A percentile compares a stretch with the other conserved stretches of the same genome.
Conservation (phyloP, 2,329 filamentous ascomycete genomes). For the Myrmaecium sp. region DNA sequence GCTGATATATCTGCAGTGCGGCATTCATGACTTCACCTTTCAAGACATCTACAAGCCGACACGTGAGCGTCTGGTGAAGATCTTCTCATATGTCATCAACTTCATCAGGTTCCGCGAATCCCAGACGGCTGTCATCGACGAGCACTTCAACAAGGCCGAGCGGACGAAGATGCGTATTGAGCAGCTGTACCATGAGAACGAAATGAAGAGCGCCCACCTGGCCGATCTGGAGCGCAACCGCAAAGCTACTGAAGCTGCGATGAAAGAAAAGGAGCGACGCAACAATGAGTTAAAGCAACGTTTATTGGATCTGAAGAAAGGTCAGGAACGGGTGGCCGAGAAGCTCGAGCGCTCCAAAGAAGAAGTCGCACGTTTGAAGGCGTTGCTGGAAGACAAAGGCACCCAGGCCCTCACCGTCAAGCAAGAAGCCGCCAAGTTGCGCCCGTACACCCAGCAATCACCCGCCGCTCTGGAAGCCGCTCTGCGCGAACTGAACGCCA, state of each 20-base stretch:
- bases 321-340: slow-evolving; percentile 68
- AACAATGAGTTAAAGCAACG: slow-evolving; percentile 78
- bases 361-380: slow-evolving; percentile 61
- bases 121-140: slow-evolving; percentile 75
- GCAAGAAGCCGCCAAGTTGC: slow-evolving; percentile 75
- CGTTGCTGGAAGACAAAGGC: slow-evolving; percentile 53
- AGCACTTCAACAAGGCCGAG: slow-evolving; percentile 85
- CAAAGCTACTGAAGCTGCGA: slow-evolving; percentile 62
- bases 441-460: slow-evolving; percentile 83
- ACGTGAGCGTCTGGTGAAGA: slow-evolving; percentile 77
- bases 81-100: slow-evolving; percentile 96
- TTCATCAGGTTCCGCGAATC: slow-evolving; percentile 94
- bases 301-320: slow-evolving; percentile 61
- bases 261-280: slow-evolving; percentile 67
- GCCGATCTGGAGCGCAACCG: slow-evolving; percentile 68
- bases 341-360: slow-evolving; percentile 69
- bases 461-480: slow-evolving; percentile 68
- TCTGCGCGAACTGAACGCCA: slow-evolving; percentile 65
- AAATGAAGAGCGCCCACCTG: slow-evolving; percentile 65
- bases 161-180: slow-evolving; percentile 78
- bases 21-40: slow-evolving; percentile 86
- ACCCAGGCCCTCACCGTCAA: slow-evolving; percentile 52
- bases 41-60: slow-evolving; percentile 82
- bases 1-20: slow-evolving; percentile 43
- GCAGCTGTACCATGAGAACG: slow-evolving; percentile 67